Percentiles rank a stretch among this genome's conserved stretches.
These are phyloP conservation scores for Yarrowia keelungensis DNA, from an alignment of 805 yeast genomes.

Conservation along the genomic window DNA sequence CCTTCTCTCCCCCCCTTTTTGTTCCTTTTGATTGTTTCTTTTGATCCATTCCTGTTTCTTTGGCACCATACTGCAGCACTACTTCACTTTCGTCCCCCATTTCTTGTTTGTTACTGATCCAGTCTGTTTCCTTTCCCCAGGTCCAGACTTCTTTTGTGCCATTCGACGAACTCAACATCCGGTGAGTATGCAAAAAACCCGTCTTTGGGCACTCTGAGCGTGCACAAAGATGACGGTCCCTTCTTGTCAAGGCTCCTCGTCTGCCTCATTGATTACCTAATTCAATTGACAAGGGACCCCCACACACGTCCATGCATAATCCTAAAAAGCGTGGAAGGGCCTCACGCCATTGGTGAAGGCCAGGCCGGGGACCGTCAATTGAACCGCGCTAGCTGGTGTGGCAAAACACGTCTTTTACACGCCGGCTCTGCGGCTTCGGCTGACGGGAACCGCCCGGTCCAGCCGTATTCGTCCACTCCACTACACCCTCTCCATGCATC, in stretches of 20 bases:
- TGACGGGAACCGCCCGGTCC: background rate
- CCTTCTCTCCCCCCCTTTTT: background rate
- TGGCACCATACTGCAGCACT: slow-evolving; percentile 22
- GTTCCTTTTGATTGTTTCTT: background rate
- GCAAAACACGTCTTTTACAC: no score
- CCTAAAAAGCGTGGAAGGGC: slow-evolving; percentile 4
- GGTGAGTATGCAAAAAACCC: slow-evolving; percentile 9
- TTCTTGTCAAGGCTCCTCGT: background rate
- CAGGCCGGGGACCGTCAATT: background rate
- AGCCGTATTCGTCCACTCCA: background rate
- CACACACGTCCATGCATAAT: slow-evolving; percentile 7
- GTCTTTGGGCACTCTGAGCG: background rate
- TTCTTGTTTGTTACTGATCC: no score
- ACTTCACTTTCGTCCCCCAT: background rate
- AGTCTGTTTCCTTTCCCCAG: no score
- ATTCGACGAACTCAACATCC: background rate
- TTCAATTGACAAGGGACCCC: background rate
- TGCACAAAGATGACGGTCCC: background rate
- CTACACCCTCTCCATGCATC: background rate
- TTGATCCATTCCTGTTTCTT: background rate
- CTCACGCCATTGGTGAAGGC: background rate
- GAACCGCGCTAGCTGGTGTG: no score
- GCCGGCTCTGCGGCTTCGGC: background rate
- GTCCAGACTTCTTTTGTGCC: slow-evolving; percentile 3
- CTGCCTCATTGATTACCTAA: slow-evolving; percentile 5